Base-by-base conservation (phyloP, 257 asterid species). In the Capsicum baccatum region DNA sequence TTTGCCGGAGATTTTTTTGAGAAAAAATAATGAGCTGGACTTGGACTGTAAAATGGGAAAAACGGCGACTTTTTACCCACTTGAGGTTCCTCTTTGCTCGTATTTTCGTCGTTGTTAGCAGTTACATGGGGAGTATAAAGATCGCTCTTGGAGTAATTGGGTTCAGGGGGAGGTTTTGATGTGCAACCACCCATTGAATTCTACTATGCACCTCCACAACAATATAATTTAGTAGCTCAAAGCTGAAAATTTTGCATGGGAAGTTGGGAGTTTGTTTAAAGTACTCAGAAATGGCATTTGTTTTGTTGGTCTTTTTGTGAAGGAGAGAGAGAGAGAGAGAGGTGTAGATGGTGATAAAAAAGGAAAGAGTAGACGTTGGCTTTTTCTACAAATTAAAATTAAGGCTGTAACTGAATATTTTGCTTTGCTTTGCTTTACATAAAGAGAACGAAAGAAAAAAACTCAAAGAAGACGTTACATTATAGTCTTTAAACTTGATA, bases 11-110 rank as follows among this genome's bases (percentile, higher is more conserved):
- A 91, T 87, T 92, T 92, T 89, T 93, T 94, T 8, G 94, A 91
- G 85, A 93, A 94, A 47, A 92, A 81, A 78, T 88, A 90, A 86
- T 91, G 95, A 8, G 95, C 99, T 11, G 99, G 99, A 42, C 99
- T 96, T 0, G 99, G 99, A 84, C 96, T 94, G 91, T 94, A 94
- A 56, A 96, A 96, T 13, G 97, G 95, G 78, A 93, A 94, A 84
- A 92, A 91, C 2, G 98, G 98, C 6, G 97, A 94, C 79, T 91
- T 96, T 79, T 89, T 93, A 6, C 90, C 93, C 9, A 63, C 86
- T 66, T 91, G 97, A 37, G 76, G 11, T 66, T 9, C 48, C 73
- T 35, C 73, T n/a, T 66, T 66, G 19, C 48, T 66, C 11, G 15
- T 66, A 66, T 13, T 66, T 1, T 66, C n/a, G 4, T 35, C 47